Base-by-base conservation (phyloP, 306 rosid species). In the Sicyos edulis region DNA sequence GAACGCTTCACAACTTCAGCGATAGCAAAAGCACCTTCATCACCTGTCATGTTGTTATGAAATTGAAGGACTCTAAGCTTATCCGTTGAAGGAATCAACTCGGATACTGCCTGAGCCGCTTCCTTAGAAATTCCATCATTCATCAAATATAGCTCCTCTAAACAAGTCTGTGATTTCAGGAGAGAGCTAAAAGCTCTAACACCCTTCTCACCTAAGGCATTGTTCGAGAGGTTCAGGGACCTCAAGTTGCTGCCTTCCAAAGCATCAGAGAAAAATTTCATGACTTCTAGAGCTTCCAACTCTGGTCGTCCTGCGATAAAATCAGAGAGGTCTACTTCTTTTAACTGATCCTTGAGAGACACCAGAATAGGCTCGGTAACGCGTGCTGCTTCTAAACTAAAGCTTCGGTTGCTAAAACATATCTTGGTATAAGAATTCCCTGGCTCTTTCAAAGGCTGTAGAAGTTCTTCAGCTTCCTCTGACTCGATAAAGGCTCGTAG, bases 381-480 rank as follows among this genome's bases (percentile, higher is more conserved):
- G 73, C 76, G 66, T 8, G 98, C 96, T 45, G 96, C 96, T 63
- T 72, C 84, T 26, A 83, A 50, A 52, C 96, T 91, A 82, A 88
- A 92, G 83, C 98, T 88, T 77, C 87, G 84, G 77, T 91, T 95
- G 88, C 96, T 91, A 78, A 95, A 89, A 85, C 99, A 95, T 63
- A 95, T 87, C 86, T 89, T 91, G 22, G 92, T 81, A 87, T 89
- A 87, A n/a, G 85, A 78, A 78, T 86, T 95, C 65, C 82, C 90
- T 0, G 86, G 84, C 77, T 89, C 91, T 74, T 74, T 83, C 79
- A 95, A 79, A 42, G 96, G 97, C 67, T 54, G 79, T 54, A 95
- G 71, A 58, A 95, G 96, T 73, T 86, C 81, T 71, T 70, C 83
- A 32, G 92, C 97, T 84, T 95, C 99, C 21, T 84, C 91, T n/a